Base-by-base conservation (phyloP, 345 rosid species). In the Brassica nigra region DNA sequence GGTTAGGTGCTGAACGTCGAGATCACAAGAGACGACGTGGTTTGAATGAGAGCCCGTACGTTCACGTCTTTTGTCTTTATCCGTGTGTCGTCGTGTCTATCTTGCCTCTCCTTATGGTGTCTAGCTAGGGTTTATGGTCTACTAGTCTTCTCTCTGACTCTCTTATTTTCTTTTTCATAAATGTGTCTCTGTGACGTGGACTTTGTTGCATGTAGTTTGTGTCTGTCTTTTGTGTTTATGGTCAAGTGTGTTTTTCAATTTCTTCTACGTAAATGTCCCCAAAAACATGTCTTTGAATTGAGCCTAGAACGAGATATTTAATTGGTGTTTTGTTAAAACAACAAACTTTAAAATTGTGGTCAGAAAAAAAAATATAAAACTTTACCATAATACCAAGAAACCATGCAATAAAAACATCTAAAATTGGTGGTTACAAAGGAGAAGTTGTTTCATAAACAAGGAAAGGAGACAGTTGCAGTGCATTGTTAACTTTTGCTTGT, bases 181-280 rank as follows among this genome's bases (percentile, higher is more conserved):
- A 57, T 16, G 58, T 23, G 18, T 68, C 14, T 47, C 30, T 58
- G 8, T 68, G 59, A 47, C 61, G 63, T 61, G 34, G 33, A 61
- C 33, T n/a, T 69, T 69, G 62, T 28, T 68, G 73, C 73, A 28
- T 36, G 42, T 69, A 37, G 37, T 68, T 49, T 68, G 5, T 47
- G 61, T 52, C 29, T 70, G 15, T 69, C 33, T 55, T 49, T 49
- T 6, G 3, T 59, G 27, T 58, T 62, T 12, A 23, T 59, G 75
- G 8, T 58, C 34, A 52, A 16, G 29, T 52, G 42, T 8, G 42
- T 8, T 30, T 70, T 20, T 30, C 42, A 2, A 14, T 29, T 29
- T 30, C 59, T 30, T 49, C 39, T 49, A 49, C 16, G 57, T 69
- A 30, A 15, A 42, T 42, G 49, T 10, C 49, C 11, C 6, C 30